phyloP scores from a whole-genome alignment of 2,329 filamentous ascomycete genomes.

The Xylariaceae sp. region DNA sequence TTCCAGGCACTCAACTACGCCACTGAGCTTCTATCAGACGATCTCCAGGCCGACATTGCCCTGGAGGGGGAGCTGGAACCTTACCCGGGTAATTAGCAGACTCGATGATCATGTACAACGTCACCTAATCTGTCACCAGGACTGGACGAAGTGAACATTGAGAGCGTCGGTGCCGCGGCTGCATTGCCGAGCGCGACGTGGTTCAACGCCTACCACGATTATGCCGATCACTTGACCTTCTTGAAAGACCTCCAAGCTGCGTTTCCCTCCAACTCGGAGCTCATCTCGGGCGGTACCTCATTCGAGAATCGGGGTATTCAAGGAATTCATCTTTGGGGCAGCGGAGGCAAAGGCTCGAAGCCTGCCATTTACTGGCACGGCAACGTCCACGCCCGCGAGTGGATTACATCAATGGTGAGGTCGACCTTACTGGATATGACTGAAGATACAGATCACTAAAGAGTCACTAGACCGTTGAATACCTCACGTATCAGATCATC shows the following conservation, averaged over 20 bases:
- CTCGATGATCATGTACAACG: not conserved
- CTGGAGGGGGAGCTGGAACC: conserved; percentile 26
- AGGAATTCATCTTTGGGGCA: conserved; percentile 54
- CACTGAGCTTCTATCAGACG: conserved; percentile 23
- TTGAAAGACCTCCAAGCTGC: conserved; percentile 40
- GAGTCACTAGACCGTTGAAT: conserved; percentile 35
- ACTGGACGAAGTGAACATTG: conserved; percentile 7
- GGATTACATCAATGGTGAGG: conserved; percentile 26
- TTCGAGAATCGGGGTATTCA: conserved; percentile 50
- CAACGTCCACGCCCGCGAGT: conserved; percentile 32
- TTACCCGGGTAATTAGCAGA: conserved; percentile 20
- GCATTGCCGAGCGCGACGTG: conserved; percentile 38
- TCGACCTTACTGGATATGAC: not conserved
- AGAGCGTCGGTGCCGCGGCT: conserved; percentile 8
- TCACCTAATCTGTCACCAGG: conserved; percentile 10
- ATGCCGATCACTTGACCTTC: conserved; percentile 47
- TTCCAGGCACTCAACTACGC: conserved; percentile 27
- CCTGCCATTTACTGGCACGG: conserved; percentile 48
- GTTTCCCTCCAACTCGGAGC: conserved; percentile 43
- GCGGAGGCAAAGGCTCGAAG: conserved; percentile 38
- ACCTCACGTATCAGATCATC: conserved; percentile 44
- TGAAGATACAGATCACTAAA: conserved; percentile 6
- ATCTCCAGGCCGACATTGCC: conserved; percentile 28
- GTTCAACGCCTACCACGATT: conserved; percentile 52
- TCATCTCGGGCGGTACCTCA: conserved; percentile 43